Conservation (phyloP, 345 rosid genomes). For the Erucastrum elatum region DNA sequence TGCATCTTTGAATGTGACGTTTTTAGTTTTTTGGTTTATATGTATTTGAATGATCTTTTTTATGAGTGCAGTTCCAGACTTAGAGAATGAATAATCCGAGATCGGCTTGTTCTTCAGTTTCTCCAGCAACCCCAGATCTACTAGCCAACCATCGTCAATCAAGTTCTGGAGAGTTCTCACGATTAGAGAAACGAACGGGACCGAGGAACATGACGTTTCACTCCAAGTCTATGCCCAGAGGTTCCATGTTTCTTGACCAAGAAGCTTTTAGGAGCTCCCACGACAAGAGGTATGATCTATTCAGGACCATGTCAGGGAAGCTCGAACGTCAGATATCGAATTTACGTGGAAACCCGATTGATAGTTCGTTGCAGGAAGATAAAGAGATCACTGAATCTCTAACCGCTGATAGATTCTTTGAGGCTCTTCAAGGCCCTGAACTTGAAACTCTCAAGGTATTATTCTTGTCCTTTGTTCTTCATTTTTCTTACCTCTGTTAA, state of each 20-base stretch:
- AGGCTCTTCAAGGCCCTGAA: slow-evolving; percentile 88
- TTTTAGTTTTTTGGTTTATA: background rate
- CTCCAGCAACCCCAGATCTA: slow-evolving; percentile 28
- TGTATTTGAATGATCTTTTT: background rate
- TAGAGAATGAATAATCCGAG: slow-evolving; percentile 27
- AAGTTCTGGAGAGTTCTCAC: slow-evolving; percentile 13
- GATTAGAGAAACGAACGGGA: slow-evolving; percentile 26
- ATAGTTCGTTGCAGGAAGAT: slow-evolving; percentile 30
- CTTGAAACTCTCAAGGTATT: slow-evolving; percentile 76
- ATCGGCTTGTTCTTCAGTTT: slow-evolving; percentile 14
- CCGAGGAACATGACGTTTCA: slow-evolving; percentile 40
- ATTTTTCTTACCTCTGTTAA: background rate
- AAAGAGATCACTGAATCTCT: slow-evolving; percentile 49
- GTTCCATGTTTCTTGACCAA: slow-evolving; percentile 32
- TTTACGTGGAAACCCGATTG: slow-evolving; percentile 55
- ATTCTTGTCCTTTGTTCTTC: background rate
- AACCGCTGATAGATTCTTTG: slow-evolving; percentile 76
- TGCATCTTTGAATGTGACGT: background rate
- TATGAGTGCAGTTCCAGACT: background rate
- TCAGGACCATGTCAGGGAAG: slow-evolving; percentile 89
- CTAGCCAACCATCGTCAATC: slow-evolving; percentile 20
- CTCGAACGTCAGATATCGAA: slow-evolving; percentile 76
- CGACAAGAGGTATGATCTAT: slow-evolving; percentile 70
- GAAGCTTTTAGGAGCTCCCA: slow-evolving; percentile 38
- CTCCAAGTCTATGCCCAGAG: slow-evolving; percentile 69